These are phyloP conservation scores for Pontederia crassipes DNA, from an alignment of 176 grass and related monocot genomes.

Conservation along the genomic window DNA sequence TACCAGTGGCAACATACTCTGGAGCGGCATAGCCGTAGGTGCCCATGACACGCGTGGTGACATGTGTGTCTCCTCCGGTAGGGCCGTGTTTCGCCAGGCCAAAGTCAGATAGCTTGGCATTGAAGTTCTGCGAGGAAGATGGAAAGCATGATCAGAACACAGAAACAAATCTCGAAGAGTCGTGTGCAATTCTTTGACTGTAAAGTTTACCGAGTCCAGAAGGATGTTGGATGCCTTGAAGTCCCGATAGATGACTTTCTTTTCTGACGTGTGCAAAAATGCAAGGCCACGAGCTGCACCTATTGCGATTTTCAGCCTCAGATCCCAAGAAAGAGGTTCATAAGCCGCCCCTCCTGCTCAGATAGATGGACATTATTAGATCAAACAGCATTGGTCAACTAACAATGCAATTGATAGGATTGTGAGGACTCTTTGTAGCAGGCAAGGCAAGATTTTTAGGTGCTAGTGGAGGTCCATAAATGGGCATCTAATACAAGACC, in stretches of 20 bases:
- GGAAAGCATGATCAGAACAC: background rate
- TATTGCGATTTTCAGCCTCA: slow-evolving; percentile 14
- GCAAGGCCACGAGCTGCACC: slow-evolving; percentile 16
- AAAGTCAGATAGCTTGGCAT: slow-evolving; percentile 18
- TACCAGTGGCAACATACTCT: slow-evolving; percentile 10
- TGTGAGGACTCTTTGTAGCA: background rate
- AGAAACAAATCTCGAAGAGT: background rate
- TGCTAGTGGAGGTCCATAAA: too few species aligned
- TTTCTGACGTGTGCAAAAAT: slow-evolving; percentile 16
- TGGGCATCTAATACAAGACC: too few species aligned
- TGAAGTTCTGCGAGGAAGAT: slow-evolving; percentile 15
- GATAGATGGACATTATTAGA: background rate
- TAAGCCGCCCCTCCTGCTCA: slow-evolving; percentile 11
- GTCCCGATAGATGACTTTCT: slow-evolving; percentile 19
- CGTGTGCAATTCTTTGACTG: background rate
- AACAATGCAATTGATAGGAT: background rate
- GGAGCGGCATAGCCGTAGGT: slow-evolving; percentile 17
- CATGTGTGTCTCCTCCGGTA: slow-evolving; percentile 1
- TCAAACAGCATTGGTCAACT: background rate
- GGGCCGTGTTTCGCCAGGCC: slow-evolving; percentile 16
- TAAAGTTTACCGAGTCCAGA: slow-evolving; percentile 7
- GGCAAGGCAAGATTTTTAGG: too few species aligned
- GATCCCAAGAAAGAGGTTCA: slow-evolving; percentile 10
- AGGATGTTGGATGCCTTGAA: slow-evolving; percentile 23
- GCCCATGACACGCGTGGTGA: slow-evolving; percentile 25